Evolutionary conservation across 345 rosid species (phyloP), one percentile per base, ranked within the genome.

Genomic region (Lepidium africanum): DNA sequence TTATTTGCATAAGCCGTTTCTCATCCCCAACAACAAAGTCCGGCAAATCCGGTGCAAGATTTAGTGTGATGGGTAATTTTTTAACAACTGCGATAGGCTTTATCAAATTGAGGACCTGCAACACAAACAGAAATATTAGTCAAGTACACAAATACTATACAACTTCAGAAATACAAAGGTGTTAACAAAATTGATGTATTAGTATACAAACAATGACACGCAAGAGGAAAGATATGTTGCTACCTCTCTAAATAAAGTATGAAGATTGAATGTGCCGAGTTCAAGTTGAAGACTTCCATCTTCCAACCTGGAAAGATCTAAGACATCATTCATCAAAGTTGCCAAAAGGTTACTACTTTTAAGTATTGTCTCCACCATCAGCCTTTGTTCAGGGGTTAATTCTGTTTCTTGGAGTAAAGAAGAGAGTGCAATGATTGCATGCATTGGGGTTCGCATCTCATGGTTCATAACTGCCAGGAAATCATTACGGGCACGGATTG

Each of bases 391-490:
- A 14, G 96, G 89, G 38, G 92, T 87, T 80, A 95, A 71, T 73
- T 91, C 89, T 9, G 99, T 91, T 77, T 95, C 99, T 84, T 85
- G 99, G 36, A 95, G 90, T 70, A 95, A 77, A n/a, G 97, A 91
- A 54, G 99, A 91, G 60, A 95, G 92, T 40, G 99, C 99, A 27
- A 95, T 87, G 70, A 91, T 81, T 5, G 94, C 98, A 72, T 95
- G 96, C 99, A 95, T 95, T 6, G 99, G 99, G 32, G 96, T 95
- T 73, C 96, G 84, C 99, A 95, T 95, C 77, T 95, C 97, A 74
- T 95, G 96, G 78, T 95, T 91, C 99, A 95, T 95, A 60, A 95
- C 99, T 30, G 96, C 98, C 77, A 95, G 72, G 86, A 95, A 95
- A 81, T 89, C 98, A 59, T 95, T 95, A 9, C 96, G 94, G 47